Percentiles rank a stretch among this genome's conserved stretches.
These are phyloP conservation scores for Alternaria burnsii DNA, from an alignment of 2,329 filamentous ascomycete species.

Conservation along the genomic window DNA sequence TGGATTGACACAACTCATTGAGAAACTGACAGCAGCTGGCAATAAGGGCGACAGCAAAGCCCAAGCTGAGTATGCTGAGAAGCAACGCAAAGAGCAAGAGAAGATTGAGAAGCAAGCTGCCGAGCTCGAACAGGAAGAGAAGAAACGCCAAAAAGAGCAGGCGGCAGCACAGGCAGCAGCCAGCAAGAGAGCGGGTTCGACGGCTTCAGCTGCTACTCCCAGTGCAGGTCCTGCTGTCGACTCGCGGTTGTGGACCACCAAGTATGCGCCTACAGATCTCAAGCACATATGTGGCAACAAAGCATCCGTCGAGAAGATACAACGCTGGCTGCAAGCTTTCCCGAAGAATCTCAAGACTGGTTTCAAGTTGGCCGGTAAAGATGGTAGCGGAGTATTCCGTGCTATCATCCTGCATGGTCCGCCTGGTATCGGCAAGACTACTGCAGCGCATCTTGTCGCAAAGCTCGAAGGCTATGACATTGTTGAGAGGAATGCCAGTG, in stretches of 20 bases:
- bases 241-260: slow-evolving; percentile 80
- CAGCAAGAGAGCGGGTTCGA: slow-evolving; percentile 49
- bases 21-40: slow-evolving; percentile 81
- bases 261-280: slow-evolving; percentile 87
- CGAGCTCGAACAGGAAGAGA: slow-evolving; percentile 91
- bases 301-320: slow-evolving; percentile 84
- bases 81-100: slow-evolving; percentile 83
- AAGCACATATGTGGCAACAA: slow-evolving; percentile 97
- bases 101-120: slow-evolving; percentile 81
- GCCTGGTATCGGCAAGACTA: slow-evolving; percentile 97
- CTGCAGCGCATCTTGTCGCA: slow-evolving; percentile 91
- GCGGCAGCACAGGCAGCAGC: slow-evolving; percentile 45
- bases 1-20: slow-evolving; percentile 87
- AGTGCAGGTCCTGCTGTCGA: slow-evolving; percentile 38
- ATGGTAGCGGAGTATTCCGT: slow-evolving; percentile 82
- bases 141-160: slow-evolving; percentile 68
- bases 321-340: slow-evolving; percentile 86
- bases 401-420: slow-evolving; percentile 96
- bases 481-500: slow-evolving; percentile 94
- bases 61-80: slow-evolving; percentile 83
- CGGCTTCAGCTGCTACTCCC: slow-evolving; percentile 32
- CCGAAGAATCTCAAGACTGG: slow-evolving; percentile 77
- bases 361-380: slow-evolving; percentile 83
- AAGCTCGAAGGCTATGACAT: slow-evolving; percentile 93
- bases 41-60: slow-evolving; percentile 78